Evolutionary conservation across 2,329 filamentous ascomycete species (phyloP).

Genomic region (Stachybotrys elegans): DNA sequence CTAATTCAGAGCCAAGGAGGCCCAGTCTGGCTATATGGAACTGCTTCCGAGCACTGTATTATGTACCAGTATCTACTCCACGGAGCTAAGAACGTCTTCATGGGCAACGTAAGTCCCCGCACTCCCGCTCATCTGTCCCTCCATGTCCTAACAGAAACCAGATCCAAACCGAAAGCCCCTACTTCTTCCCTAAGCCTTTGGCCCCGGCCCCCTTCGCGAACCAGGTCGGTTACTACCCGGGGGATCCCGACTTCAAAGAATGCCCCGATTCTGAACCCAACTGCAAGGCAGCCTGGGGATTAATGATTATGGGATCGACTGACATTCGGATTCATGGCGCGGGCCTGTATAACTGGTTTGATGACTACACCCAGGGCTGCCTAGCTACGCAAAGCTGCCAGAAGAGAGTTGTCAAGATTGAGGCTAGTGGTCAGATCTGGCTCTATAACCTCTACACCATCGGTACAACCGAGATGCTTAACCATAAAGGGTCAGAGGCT

Average conservation of each 20-base stretch:
- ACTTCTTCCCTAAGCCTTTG: conserved; percentile 79
- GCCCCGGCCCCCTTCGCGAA: conserved; percentile 64
- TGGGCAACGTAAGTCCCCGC: too few relatives aligned
- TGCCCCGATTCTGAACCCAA: conserved; percentile 42
- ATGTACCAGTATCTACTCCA: conserved; percentile 82
- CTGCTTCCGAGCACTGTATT: conserved; percentile 60
- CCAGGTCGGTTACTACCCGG: conserved; percentile 49
- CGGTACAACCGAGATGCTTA: too few relatives aligned
- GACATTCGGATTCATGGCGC: conserved; percentile 69
- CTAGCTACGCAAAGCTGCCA: conserved; percentile 66
- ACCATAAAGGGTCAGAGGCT: too few relatives aligned
- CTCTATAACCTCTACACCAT: too few relatives aligned
- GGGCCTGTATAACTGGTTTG: conserved; percentile 77
- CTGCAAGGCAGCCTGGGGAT: conserved; percentile 73
- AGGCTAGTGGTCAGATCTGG: too few relatives aligned
- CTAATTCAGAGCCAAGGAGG: conserved; percentile 73
- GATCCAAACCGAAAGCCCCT: too few relatives aligned
- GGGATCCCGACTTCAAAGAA: conserved; percentile 66
- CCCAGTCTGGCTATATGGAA: conserved; percentile 79
- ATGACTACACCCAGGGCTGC: conserved; percentile 73
- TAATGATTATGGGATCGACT: conserved; percentile 63
- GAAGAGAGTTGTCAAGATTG: conserved; percentile 61
- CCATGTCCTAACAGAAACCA: too few relatives aligned
- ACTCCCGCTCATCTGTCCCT: too few relatives aligned
- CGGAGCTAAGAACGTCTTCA: conserved; percentile 73